Conservation (phyloP, 2,329 filamentous ascomycete genomes). For the Alternaria metachromatica region DNA sequence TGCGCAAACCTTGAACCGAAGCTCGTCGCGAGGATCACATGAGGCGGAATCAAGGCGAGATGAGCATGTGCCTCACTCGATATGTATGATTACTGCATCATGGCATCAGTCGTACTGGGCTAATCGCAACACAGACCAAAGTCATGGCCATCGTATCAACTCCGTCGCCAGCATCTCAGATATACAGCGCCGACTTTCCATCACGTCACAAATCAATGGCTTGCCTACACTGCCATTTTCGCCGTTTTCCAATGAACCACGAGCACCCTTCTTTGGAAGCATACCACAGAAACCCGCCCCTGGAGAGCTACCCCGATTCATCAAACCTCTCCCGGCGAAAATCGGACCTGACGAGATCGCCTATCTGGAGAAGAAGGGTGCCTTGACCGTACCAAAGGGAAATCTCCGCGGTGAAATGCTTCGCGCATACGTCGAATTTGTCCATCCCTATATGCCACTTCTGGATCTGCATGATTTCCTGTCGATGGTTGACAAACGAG, state of each 20-base stretch:
- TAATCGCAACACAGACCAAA: constrained; percentile 54
- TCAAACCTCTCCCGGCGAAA: constrained; percentile 78
- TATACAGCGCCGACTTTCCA: constrained; percentile 55
- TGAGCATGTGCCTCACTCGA: constrained; percentile 68
- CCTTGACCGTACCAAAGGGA: constrained; percentile 74
- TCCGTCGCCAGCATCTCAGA: constrained; percentile 50
- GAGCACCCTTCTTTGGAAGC: constrained; percentile 52
- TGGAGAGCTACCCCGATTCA: constrained; percentile 68
- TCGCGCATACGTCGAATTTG: constrained; percentile 83
- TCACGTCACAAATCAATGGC: constrained; percentile 44
- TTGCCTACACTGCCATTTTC: constrained; percentile 46
- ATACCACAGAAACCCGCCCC: constrained; percentile 55
- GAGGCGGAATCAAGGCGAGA: constrained; percentile 57
- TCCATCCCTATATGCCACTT: constrained; percentile 93
- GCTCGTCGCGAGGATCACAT: constrained; percentile 49
- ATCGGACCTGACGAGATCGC: constrained; percentile 82
- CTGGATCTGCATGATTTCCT: constrained; percentile 71
- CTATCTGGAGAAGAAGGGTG: constrained; percentile 84
- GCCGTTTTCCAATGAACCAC: constrained; percentile 39
- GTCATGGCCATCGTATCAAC: constrained; percentile 52
- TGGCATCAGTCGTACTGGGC: constrained; percentile 15
- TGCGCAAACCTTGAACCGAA: constrained; percentile 37
- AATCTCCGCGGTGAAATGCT: constrained; percentile 80
- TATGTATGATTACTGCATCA: constrained; percentile 59
- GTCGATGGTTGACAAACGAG: constrained; percentile 66